Evolutionary conservation across 2,329 filamentous ascomycete species (phyloP).

Genomic region (Colletotrichum godetiae): DNA sequence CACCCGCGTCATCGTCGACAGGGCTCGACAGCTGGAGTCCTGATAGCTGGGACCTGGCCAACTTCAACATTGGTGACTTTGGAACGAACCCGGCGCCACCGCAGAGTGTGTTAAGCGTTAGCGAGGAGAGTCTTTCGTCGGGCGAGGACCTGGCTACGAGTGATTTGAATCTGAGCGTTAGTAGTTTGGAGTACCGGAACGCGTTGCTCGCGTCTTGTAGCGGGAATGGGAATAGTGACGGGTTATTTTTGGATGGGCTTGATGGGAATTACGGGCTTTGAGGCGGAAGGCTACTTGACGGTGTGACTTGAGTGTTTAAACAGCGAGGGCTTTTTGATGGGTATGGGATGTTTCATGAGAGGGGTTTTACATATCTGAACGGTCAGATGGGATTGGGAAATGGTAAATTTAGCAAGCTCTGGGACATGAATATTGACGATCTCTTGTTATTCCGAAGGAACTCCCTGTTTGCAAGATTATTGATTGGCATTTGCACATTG

Average conservation of each 20-base stretch:
- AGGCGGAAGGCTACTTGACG: slow-evolving; percentile 24
- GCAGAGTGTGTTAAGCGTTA: slow-evolving; percentile 66
- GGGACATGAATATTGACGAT: not conserved
- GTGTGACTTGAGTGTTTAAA: not conserved
- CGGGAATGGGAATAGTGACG: slow-evolving; percentile 33
- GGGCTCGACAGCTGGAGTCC: slow-evolving; percentile 63
- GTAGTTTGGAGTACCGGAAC: slow-evolving; percentile 49
- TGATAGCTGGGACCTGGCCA: slow-evolving; percentile 66
- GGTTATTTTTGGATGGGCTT: slow-evolving; percentile 53
- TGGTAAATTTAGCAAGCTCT: not conserved
- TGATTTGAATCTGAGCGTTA: slow-evolving; percentile 43
- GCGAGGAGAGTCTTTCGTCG: slow-evolving; percentile 69
- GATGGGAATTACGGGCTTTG: slow-evolving; percentile 52
- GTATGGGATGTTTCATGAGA: not conserved
- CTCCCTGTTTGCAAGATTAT: too few species aligned
- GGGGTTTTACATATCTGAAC: not conserved
- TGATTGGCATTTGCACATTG: too few species aligned
- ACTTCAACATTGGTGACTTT: slow-evolving; percentile 63
- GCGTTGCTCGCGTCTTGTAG: slow-evolving; percentile 40
- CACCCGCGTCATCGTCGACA: slow-evolving; percentile 51
- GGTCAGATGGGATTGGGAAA: not conserved
- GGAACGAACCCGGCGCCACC: slow-evolving; percentile 53
- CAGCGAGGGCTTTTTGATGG: slow-evolving; percentile 20
- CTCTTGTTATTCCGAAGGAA: not conserved
- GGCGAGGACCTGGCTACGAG: slow-evolving; percentile 57